Conservation (phyloP, 2,329 filamentous ascomycete species). For the Mollisiaceae sp. region DNA sequence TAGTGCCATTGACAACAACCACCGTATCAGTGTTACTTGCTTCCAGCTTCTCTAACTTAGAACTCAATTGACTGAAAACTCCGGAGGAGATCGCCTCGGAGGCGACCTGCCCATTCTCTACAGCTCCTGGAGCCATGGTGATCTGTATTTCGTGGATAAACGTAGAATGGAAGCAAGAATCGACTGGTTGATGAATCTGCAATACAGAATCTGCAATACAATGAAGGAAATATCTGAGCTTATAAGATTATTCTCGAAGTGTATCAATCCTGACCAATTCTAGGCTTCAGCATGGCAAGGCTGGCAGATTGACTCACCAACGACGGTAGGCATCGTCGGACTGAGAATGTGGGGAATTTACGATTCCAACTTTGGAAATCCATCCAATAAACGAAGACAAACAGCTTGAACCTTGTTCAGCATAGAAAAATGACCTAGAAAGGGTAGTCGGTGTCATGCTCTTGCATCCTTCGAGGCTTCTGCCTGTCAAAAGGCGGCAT, state of each 20-base stretch:
- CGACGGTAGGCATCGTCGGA: neutral
- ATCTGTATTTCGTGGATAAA: too few relatives aligned
- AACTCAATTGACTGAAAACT: neutral
- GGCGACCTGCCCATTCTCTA: constrained; percentile 8
- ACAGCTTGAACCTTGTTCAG: neutral
- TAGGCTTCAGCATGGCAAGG: neutral
- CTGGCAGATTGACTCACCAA: constrained; percentile 1
- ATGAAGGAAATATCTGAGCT: neutral
- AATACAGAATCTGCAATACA: neutral
- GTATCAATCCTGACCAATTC: neutral
- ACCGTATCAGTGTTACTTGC: neutral
- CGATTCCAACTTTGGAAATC: neutral
- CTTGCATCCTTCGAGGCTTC: constrained; percentile 12
- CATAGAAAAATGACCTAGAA: neutral
- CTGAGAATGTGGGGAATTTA: neutral
- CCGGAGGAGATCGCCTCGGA: neutral
- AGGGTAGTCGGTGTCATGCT: neutral
- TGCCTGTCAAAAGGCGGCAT: constrained; percentile 12
- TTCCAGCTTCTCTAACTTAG: neutral
- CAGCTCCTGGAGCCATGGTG: constrained; percentile 18
- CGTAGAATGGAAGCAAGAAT: neutral
- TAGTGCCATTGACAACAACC: constrained; percentile 17
- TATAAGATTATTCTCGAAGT: neutral
- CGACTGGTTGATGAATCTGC: neutral
- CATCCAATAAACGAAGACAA: constrained; percentile 2